A percentile compares a stretch with the other conserved stretches of the same genome.
These are phyloP conservation scores for Hypoxylon sp. DNA, from an alignment of 2,329 filamentous ascomycete species.

Conservation along the genomic window DNA sequence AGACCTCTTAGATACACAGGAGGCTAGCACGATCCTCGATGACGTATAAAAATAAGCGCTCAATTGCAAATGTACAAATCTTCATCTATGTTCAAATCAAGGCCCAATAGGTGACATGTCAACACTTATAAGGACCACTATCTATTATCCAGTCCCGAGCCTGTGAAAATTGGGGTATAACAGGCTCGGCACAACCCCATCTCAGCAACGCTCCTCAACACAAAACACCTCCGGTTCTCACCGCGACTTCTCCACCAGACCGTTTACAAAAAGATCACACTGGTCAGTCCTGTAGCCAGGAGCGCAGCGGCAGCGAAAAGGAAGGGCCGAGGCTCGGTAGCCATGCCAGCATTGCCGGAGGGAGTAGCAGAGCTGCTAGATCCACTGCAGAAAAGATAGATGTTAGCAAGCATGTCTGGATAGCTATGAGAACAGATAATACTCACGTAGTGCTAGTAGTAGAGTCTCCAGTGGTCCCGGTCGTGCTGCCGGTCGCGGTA, in stretches of 20 bases:
- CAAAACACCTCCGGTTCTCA: conserved; percentile 6
- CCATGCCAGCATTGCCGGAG: conserved; percentile 34
- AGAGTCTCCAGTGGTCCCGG: conserved; percentile 22
- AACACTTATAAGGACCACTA: conserved; percentile 22
- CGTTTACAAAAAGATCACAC: conserved; percentile 42
- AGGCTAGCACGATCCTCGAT: conserved; percentile 17
- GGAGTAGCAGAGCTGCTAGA: conserved; percentile 29
- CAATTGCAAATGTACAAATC: conserved; percentile 40
- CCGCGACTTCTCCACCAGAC: conserved; percentile 1
- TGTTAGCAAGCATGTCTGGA: conserved; percentile 16
- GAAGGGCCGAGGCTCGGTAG: conserved; percentile 40
- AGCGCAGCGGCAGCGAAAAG: conserved; percentile 41
- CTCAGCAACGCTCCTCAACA: conserved; percentile 14
- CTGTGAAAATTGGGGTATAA: conserved; percentile 38
- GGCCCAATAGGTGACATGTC: conserved; percentile 9
- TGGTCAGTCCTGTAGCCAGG: conserved; percentile 42
- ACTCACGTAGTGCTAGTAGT: conserved; percentile 39
- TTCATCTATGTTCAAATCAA: conserved; percentile 30
- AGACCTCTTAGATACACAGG: conserved; percentile 26
- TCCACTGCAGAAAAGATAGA: conserved; percentile 12
- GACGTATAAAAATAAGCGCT: conserved; percentile 32
- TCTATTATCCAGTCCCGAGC: conserved; percentile 25
- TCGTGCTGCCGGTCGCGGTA: conserved; percentile 25
- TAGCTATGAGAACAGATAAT: neutral
- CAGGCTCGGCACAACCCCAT: conserved; percentile 22